Evolutionary conservation across 768 basidiomycete genomes (phyloP).

Genomic region (Hirschioporus abietinus): DNA sequence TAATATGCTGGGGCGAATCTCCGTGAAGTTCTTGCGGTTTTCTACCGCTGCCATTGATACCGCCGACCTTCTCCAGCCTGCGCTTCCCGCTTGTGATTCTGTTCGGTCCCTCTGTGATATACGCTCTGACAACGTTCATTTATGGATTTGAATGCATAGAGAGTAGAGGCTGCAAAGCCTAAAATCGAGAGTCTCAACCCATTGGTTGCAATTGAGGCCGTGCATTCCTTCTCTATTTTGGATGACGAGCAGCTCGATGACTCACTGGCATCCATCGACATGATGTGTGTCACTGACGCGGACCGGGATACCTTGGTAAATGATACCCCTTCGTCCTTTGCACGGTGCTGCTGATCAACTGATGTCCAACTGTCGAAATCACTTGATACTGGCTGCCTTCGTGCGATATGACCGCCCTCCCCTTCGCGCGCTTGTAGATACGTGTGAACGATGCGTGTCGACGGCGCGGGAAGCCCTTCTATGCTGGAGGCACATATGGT

Average conservation of each 20-base stretch:
- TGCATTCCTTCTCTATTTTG: constrained; percentile 44
- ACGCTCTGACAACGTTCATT: constrained; percentile 11
- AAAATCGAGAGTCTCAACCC: constrained; percentile 91
- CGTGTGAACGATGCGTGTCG: constrained; percentile 78
- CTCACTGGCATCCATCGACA: constrained; percentile 63
- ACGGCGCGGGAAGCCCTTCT: constrained; percentile 70
- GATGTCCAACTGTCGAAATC: neutral
- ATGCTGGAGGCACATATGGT: constrained; percentile 90
- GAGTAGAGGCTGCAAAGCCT: constrained; percentile 77
- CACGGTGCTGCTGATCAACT: neutral
- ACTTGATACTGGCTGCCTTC: neutral
- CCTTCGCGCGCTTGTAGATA: constrained; percentile 41
- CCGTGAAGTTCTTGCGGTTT: constrained; percentile 34
- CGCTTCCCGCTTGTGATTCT: neutral
- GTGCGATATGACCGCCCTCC: neutral
- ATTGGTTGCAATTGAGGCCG: constrained; percentile 74
- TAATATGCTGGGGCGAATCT: constrained; percentile 2
- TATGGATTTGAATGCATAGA: constrained; percentile 38
- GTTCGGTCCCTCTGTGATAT: neutral
- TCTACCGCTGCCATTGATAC: constrained; percentile 25
- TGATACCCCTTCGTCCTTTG: constrained; percentile 8
- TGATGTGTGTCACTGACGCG: constrained; percentile 86
- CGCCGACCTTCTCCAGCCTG: neutral
- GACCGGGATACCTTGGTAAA: constrained; percentile 66
- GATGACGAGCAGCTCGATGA: constrained; percentile 49